Evolutionary conservation across 139 green algal species (phyloP).

Genomic region (Pleodorina starrii): DNA sequence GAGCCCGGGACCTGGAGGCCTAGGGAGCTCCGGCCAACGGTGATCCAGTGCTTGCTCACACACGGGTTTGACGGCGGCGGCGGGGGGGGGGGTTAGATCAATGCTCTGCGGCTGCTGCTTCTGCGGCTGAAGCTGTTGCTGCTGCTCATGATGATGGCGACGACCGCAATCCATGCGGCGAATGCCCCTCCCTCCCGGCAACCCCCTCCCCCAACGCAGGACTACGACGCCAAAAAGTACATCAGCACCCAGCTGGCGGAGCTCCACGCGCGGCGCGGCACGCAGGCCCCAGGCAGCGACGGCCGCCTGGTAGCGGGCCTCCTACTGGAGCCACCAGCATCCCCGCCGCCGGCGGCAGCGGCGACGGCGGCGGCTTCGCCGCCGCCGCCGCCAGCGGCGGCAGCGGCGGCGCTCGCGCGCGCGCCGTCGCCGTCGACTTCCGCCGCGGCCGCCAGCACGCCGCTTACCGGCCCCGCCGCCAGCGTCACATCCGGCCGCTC

Average conservation of each 20-base stretch:
- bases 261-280: constrained; percentile 22
- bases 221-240: constrained; percentile 47
- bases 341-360: background rate
- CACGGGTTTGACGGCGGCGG: no score
- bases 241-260: constrained; percentile 23
- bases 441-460: background rate
- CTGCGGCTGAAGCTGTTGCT: no score
- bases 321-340: background rate
- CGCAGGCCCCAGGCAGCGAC: background rate
- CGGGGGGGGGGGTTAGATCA: no score
- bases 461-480: background rate
- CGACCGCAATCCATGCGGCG: no score
- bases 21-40: no score
- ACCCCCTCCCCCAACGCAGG: no score
- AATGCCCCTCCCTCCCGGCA: no score
- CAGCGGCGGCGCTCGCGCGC: background rate
- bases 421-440: background rate
- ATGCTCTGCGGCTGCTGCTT: no score
- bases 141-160: no score
- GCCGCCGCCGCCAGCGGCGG: background rate
- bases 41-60: no score
- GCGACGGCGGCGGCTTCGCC: background rate
- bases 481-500: no score
- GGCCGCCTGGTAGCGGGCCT: background rate
- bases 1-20: no score